Conservation (phyloP, 2,329 filamentous ascomycete genomes). For the Dothideomycetes sp. region DNA sequence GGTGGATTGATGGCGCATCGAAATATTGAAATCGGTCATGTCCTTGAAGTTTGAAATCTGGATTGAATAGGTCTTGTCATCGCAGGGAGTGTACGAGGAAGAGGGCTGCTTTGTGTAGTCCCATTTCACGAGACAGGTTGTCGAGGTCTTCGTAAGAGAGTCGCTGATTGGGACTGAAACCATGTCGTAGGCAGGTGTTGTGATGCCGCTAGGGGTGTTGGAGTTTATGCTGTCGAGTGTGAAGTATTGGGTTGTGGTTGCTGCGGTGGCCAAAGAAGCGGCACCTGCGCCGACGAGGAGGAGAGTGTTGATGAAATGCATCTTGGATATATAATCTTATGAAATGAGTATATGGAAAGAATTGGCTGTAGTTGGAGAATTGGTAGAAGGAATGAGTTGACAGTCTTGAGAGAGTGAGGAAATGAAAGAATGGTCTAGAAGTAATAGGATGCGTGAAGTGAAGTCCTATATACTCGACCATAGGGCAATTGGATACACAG, state of each 20-base stretch:
- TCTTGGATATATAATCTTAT: background rate
- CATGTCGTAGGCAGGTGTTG: background rate
- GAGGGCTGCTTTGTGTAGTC: conserved; percentile 8
- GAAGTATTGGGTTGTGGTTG: conserved; percentile 6
- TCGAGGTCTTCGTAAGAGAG: conserved; percentile 5
- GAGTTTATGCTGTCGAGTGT: conserved; percentile 4
- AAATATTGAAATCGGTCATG: background rate
- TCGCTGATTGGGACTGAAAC: conserved; percentile 7
- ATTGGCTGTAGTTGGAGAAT: background rate
- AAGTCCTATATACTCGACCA: background rate
- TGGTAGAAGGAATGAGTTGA: background rate
- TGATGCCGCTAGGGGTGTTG: conserved; percentile 8
- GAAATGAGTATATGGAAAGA: background rate
- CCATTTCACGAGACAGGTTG: conserved; percentile 9
- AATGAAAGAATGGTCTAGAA: background rate
- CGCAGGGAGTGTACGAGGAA: background rate
- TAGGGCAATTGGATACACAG: conserved; percentile 1
- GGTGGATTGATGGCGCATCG: conserved; percentile 4
- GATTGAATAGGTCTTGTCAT: conserved; percentile 1
- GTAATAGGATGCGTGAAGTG: background rate
- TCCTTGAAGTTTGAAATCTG: conserved; percentile 6
- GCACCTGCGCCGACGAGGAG: conserved; percentile 4
- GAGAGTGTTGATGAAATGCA: conserved; percentile 8
- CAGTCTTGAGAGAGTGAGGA: background rate
- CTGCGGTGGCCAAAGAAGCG: conserved; percentile 1